Evolutionary conservation across 805 yeast genomes (phyloP).

Genomic region (Lipomyces chichibuensis): DNA sequence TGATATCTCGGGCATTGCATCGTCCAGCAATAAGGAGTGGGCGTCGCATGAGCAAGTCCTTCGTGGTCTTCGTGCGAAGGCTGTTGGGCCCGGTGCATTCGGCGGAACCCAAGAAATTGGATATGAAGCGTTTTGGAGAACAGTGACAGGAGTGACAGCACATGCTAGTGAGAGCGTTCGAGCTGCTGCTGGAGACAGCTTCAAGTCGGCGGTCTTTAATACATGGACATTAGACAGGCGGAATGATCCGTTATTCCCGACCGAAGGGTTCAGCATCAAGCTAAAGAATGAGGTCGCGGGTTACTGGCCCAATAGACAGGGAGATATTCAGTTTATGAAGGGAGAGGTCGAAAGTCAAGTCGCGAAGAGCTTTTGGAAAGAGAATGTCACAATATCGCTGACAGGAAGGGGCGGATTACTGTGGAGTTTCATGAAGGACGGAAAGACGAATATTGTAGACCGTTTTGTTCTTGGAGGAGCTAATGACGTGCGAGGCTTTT

Average conservation of each 20-base stretch:
- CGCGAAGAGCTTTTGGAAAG: constrained; percentile 44
- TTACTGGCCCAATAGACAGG: constrained; percentile 34
- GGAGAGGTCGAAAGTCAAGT: constrained; percentile 44
- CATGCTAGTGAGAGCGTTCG: constrained; percentile 60
- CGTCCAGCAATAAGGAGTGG: constrained; percentile 56
- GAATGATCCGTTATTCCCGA: constrained; percentile 50
- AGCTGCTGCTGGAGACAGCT: constrained; percentile 61
- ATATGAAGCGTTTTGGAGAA: constrained; percentile 60
- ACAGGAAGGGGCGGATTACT: constrained; percentile 61
- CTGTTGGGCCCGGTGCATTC: constrained; percentile 51
- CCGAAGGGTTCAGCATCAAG: constrained; percentile 50
- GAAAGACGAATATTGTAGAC: constrained; percentile 66
- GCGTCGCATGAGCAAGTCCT: constrained; percentile 58
- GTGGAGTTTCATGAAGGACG: constrained; percentile 45
- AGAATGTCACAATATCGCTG: constrained; percentile 55
- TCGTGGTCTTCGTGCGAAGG: constrained; percentile 50
- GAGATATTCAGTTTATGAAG: constrained; percentile 44
- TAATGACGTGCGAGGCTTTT: constrained; percentile 70
- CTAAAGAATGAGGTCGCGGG: constrained; percentile 54
- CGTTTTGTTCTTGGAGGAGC: constrained; percentile 84
- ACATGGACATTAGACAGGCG: constrained; percentile 53
- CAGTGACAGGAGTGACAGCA: constrained; percentile 52
- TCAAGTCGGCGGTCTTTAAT: constrained; percentile 59
- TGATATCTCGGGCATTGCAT: constrained; percentile 56
- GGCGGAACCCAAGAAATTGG: constrained; percentile 60